A percentile compares a stretch with the other conserved stretches of the same genome.
Conservation (phyloP, 129 eudicot genomes). For the Sambucus nigra region DNA sequence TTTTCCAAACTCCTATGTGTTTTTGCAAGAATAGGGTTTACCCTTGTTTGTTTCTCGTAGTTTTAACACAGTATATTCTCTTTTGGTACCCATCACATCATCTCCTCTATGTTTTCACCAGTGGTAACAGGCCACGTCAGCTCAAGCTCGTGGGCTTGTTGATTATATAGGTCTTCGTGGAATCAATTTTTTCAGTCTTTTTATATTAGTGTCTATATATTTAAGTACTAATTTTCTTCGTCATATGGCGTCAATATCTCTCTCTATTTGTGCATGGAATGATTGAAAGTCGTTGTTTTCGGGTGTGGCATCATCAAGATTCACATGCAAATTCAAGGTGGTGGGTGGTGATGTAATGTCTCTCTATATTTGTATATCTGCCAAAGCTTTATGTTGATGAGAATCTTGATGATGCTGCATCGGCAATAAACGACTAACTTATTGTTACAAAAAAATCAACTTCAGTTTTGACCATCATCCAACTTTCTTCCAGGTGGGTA, state of each 20-base stretch:
- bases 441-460: no score
- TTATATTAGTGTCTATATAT: neutral
- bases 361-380: neutral
- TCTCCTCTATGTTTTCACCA: neutral
- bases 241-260: neutral
- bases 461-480: no score
- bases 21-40: neutral
- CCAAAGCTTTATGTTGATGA: neutral
- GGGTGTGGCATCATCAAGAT: constrained; percentile 15
- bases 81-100: neutral
- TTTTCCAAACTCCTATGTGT: neutral
- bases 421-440: no score
- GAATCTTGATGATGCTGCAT: no score
- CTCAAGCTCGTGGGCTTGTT: neutral
- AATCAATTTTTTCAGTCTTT: neutral
- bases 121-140: neutral
- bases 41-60: neutral
- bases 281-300: constrained; percentile 2
- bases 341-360: neutral
- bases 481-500: no score
- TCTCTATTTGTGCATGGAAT: neutral
- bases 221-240: neutral
- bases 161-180: neutral
- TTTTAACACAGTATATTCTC: neutral
- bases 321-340: constrained; percentile 11